Evolutionary conservation across 108 stramenopile genomes (phyloP).

Genomic region (Nitzschia sp.): DNA sequence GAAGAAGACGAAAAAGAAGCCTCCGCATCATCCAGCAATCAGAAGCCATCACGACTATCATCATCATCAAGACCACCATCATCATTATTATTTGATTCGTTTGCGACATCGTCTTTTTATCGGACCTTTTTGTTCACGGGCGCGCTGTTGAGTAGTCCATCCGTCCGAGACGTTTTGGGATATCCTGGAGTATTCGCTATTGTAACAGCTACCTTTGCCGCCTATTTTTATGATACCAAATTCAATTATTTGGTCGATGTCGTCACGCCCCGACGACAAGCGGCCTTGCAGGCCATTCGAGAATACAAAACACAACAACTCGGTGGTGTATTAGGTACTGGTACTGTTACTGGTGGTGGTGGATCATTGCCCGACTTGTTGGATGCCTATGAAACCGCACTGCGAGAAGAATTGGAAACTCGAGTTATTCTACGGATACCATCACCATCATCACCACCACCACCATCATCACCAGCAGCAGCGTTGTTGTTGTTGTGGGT

Average conservation of each 20-base stretch:
- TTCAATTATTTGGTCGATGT: constrained; percentile 11
- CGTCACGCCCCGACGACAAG: constrained; percentile 1
- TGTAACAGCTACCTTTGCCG: neutral
- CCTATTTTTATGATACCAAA: neutral
- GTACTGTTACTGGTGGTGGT: neutral
- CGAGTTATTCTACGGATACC: neutral
- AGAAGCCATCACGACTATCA: too few species aligned
- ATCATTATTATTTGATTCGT: too few species aligned
- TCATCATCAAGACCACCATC: too few species aligned
- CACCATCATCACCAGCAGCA: too few species aligned
- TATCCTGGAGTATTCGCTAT: neutral
- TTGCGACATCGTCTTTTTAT: neutral
- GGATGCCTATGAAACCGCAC: neutral
- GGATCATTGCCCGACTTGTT: neutral
- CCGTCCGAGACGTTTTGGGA: neutral
- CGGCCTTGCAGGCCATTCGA: neutral
- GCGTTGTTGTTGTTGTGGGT: too few species aligned
- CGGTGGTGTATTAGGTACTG: too few species aligned
- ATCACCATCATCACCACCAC: too few species aligned
- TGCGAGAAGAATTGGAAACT: neutral
- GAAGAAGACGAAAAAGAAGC: too few species aligned
- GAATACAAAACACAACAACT: neutral
- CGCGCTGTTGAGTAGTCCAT: neutral
- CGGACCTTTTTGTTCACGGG: constrained; percentile 4
- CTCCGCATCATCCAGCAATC: too few species aligned